Base-by-base conservation (phyloP, 305 asterid species). In the Coffea humblotiana region DNA sequence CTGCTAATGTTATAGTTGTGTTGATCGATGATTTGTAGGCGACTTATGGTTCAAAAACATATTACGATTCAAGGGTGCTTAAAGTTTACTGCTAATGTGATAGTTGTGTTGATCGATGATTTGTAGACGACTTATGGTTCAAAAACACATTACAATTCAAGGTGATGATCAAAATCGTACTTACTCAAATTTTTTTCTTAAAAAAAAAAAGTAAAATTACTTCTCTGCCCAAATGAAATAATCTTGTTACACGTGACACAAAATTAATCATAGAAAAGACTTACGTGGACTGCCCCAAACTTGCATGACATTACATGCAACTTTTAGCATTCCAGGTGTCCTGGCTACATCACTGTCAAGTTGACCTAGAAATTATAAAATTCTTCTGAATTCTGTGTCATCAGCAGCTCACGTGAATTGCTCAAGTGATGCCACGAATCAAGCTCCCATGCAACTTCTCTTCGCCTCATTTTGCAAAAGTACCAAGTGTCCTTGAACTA, bases 351-450 rank as follows among this genome's bases (percentile, higher is more conserved):
- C 56, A 48, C 13, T 60, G 66, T 75, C 71, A 40, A 49, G 54
- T 45, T 63, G 65, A 75, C 72, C 79, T 76, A 15, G 72, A 66
- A 61, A 13, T 40, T 5, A 58, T 61, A 69, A 61, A 75, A n/a
- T 66, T 16, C 71, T 23, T 54, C 18, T n/a, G n/a, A 73, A 32
- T 52, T 29, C 29, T 51, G 15, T 27, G 15, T 27, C 51, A 74
- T 12, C 71, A 25, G n/a, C 49, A 3, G n/a, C 29, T 75, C 71
- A 61, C 78, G 13, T 61, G 54, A 58, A n/a, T 51, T 15, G 48
- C 71, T 15, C 15, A 1, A 6, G 23, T 76, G 72, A 13, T 12
- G 79, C 71, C 79, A 76, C 79, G 72, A 25, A 45, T 25, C 71
- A 11, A 11, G 2, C 9, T 27, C 37, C 60, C 78, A 52, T 52